Conservation (phyloP, 257 asterid genomes). For the Prunella vulgaris region DNA sequence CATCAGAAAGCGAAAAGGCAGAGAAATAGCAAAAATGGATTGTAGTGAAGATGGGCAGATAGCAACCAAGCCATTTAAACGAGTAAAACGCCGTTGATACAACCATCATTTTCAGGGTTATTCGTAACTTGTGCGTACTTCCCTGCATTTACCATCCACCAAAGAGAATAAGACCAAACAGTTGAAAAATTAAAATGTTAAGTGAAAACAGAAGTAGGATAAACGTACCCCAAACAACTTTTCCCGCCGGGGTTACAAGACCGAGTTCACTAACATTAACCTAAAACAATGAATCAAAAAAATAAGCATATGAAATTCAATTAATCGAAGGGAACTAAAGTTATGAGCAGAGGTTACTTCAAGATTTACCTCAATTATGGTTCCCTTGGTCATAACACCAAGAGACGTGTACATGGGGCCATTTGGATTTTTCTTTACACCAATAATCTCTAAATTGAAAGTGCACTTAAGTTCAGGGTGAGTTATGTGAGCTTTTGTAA, state of each 20-base stretch:
- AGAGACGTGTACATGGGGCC: conserved; percentile 95
- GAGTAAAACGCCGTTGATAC: conserved; percentile 85
- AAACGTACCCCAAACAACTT: conserved; percentile 91
- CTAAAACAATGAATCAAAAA: conserved; percentile 31
- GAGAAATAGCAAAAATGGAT: conserved; percentile 8
- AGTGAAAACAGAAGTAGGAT: not conserved
- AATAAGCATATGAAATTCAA: not conserved
- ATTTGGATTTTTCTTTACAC: conserved; percentile 94
- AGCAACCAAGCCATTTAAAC: conserved; percentile 42
- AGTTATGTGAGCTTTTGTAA: conserved; percentile 90
- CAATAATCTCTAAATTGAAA: conserved; percentile 84
- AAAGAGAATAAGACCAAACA: not conserved
- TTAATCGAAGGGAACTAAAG: not conserved
- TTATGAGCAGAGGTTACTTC: conserved; percentile 34
- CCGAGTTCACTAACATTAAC: conserved; percentile 94
- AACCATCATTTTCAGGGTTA: conserved; percentile 97
- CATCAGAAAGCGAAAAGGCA: not conserved
- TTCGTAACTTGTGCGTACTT: conserved; percentile 94
- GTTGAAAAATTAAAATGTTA: not conserved
- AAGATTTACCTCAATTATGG: conserved; percentile 76
- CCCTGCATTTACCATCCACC: conserved; percentile 47
- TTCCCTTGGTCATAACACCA: conserved; percentile 87
- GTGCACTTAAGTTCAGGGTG: conserved; percentile 97
- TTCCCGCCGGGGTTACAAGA: conserved; percentile 95
- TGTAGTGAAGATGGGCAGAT: not conserved